Evolutionary conservation across 805 yeast genomes (phyloP), one percentile per base, ranked within the genome.

Genomic region (Candida silvicultrix): DNA sequence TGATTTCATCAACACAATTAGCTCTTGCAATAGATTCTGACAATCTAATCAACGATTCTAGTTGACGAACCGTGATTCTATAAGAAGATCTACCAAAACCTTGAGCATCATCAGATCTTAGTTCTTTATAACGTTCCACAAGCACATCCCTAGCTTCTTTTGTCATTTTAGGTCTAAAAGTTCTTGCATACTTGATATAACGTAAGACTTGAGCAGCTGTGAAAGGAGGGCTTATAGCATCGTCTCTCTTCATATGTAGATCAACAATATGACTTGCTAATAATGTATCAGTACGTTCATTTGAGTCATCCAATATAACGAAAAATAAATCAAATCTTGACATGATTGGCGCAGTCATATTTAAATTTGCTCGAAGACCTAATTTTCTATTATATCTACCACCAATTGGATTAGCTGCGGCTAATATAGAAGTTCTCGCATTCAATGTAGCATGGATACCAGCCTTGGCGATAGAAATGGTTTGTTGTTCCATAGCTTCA

Each of bases 401-500:
- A n/a, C 89, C 95, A 47, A 94, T 80, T 20, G 99, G 99, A 64
- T 94, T 94, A 1, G 99, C 99, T n/a, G 99, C 98, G 0, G 99
- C 99, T 42, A 94, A 69, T 56, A 94, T 94, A 0, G 97, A 89
- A 0, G 99, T 89, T 60, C 99, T 78, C 1, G 99, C 99, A 64
- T 94, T 94, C 58, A 94, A 71, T 1, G 99, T 94, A 2, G 99
- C 98, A 61, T 94, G 97, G 52, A 94, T 94, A 60, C 99, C 99
- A 1, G 99, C 99, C 65, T 94, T 94, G 11, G 99, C 97, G 59
- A 94, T 94, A 15, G 97, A 90, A 54, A 94, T 94, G 0, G 99
- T 94, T 67, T 94, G 99, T 69, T 94, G 99, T 75, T 94, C 99
- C 99, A 94, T 94, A 21, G 98, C 99, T 70, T 94, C 99, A 69